Conservation (phyloP, 306 rosid genomes). For the Castanospermum australe region DNA sequence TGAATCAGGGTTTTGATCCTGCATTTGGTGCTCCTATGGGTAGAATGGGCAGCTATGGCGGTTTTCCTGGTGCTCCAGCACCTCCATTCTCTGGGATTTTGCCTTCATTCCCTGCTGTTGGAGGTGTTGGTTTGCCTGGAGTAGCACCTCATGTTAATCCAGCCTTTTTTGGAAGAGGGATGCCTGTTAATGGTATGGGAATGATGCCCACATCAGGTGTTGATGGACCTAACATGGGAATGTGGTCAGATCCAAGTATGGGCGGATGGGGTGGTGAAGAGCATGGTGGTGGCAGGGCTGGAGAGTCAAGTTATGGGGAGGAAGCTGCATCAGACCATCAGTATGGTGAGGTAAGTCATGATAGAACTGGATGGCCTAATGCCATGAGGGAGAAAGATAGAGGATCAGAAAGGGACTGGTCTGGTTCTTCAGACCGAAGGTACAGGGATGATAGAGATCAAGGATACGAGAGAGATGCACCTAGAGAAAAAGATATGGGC, state of each 20-base stretch:
- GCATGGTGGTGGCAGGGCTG: conserved; percentile 86
- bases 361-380: conserved; percentile 82
- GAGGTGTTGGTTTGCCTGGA: conserved; percentile 91
- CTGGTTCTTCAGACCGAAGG: conserved; percentile 89
- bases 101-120: conserved; percentile 84
- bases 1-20: conserved; percentile 97
- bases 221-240: conserved; percentile 96
- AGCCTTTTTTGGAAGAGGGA: conserved; percentile 95
- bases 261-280: conserved; percentile 94
- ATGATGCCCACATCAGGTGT: conserved; percentile 87
- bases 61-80: conserved; percentile 86
- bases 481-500: conserved; percentile 73
- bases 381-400: conserved; percentile 84
- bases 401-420: conserved; percentile 93
- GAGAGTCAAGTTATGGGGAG: conserved; percentile 95
- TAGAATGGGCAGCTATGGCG: conserved; percentile 87
- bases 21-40: conserved; percentile 93
- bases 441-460: conserved; percentile 86
- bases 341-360: conserved; percentile 88
- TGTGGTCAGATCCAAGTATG: conserved; percentile 97
- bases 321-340: conserved; percentile 95
- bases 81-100: conserved; percentile 88
- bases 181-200: conserved; percentile 97
- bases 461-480: conserved; percentile 72
- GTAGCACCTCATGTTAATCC: conserved; percentile 99